Percentiles rank a stretch among this genome's conserved stretches.
Evolutionary conservation across 73 alveolate genomes (phyloP).

Genomic region (Uronychia binucleata): DNA sequence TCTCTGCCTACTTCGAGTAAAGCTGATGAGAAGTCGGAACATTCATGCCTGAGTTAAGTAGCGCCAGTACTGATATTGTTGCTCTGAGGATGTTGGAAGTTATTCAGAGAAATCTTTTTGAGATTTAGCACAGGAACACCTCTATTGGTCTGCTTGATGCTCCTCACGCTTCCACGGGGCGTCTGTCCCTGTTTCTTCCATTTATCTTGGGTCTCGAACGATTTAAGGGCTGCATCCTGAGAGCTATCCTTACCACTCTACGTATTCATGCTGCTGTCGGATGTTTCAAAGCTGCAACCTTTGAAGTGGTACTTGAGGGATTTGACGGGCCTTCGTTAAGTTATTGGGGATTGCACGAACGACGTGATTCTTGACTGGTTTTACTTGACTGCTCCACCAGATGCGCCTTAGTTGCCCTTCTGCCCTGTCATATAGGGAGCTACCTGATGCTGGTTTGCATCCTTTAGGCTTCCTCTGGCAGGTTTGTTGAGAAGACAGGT

Average conservation of each 20-base stretch:
- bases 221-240: not conserved
- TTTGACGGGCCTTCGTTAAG: not conserved
- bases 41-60: too few species aligned
- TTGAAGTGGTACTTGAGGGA: not conserved
- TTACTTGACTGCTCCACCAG: not conserved
- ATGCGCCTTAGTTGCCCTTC: not conserved
- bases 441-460: too few species aligned
- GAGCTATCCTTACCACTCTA: not conserved
- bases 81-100: not conserved
- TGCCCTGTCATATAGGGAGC: not conserved
- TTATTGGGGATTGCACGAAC: not conserved
- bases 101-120: not conserved
- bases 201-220: not conserved
- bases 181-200: not conserved
- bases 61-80: too few species aligned
- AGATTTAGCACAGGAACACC: not conserved
- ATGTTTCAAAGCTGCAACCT: not conserved
- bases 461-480: too few species aligned
- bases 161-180: not conserved
- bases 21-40: too few species aligned
- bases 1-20: too few species aligned
- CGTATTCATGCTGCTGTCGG: not conserved
- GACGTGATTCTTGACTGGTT: not conserved
- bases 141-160: not conserved
- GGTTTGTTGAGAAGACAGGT: too few species aligned